Evolutionary conservation across 78 protist genomes (phyloP).

Genomic region (Dictyostelium intermedium): DNA sequence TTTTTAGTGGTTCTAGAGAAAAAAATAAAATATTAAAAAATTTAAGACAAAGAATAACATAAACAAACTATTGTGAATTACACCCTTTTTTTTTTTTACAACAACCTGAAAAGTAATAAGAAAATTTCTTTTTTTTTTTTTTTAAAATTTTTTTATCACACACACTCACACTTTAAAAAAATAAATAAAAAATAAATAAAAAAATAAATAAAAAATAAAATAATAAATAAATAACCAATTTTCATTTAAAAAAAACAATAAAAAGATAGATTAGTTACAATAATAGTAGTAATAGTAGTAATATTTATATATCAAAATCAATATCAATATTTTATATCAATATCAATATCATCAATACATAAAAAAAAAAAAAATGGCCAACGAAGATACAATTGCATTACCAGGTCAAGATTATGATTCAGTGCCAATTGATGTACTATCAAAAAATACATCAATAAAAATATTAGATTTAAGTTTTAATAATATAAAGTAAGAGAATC

Average conservation of each 20-base stretch:
- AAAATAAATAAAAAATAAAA: too few species aligned
- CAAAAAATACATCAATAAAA: constrained; percentile 26
- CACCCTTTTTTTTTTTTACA: not conserved
- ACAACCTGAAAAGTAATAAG: not conserved
- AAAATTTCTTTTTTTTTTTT: not conserved
- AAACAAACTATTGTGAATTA: not conserved
- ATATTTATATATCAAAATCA: not conserved
- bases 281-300: too few species aligned
- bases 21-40: not conserved
- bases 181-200: too few species aligned
- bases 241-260: not conserved
- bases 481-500: constrained; percentile 47
- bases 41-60: not conserved
- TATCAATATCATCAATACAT: not conserved
- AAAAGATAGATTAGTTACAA: not conserved
- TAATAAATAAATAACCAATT: not conserved
- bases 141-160: not conserved
- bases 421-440: constrained; percentile 27
- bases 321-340: too few species aligned
- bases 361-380: constrained; percentile 2
- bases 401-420: constrained; percentile 63
- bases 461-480: constrained; percentile 66
- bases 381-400: constrained; percentile 39
- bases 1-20: not conserved
- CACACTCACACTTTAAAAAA: not conserved